Evolutionary conservation across 805 yeast genomes (phyloP), one percentile per base, ranked within the genome.

Genomic region (Candida nemodendra): DNA sequence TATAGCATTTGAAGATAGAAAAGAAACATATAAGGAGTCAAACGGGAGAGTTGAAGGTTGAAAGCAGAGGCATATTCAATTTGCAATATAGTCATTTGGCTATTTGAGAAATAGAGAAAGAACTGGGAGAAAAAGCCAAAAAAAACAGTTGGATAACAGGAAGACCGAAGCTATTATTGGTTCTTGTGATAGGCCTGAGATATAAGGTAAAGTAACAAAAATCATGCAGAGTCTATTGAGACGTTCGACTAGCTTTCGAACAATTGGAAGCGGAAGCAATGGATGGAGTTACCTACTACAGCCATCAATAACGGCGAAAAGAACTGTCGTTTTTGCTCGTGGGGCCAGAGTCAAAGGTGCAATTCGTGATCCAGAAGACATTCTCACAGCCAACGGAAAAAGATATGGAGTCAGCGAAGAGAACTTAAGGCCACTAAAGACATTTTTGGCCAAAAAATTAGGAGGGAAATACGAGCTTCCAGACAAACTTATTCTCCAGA

Each of bases 401-500:
- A 64, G 61, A 46, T 83, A 87, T 52, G 85, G 79, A 15, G 59
- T 68, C 8, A 64, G 63, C 11, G 68, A 70, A 12, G 65, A 71
- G 9, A 76, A 81, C 38, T 56, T 83, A 30, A 54, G 59, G 35
- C 65, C 69, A 21, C 61, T 81, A 37, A 76, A 77, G 51, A 44
- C 51, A 19, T 76, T 78, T 47, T 61, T 83, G 38, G 43, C 54
- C 15, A 23, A 36, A 18, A 37, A 51, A 18, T 38, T 51, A 16
- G 41, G 53, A 23, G 67, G 66, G 16, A 68, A 73, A 43, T 80
- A 69, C 53, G 48, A 68, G 28, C 66, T 90, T 28, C 69, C 82
- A 4, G 84, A 86, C 52, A 71, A 72, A 5, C 64, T 83, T 16
- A 68, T 88, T 39, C 68, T 88, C 44, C 98, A 91, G 65, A 79